Evolutionary conservation across 78 protist species (phyloP), one percentile per base, ranked within the genome.

Genomic region (Emiliania huxleyi): DNA sequence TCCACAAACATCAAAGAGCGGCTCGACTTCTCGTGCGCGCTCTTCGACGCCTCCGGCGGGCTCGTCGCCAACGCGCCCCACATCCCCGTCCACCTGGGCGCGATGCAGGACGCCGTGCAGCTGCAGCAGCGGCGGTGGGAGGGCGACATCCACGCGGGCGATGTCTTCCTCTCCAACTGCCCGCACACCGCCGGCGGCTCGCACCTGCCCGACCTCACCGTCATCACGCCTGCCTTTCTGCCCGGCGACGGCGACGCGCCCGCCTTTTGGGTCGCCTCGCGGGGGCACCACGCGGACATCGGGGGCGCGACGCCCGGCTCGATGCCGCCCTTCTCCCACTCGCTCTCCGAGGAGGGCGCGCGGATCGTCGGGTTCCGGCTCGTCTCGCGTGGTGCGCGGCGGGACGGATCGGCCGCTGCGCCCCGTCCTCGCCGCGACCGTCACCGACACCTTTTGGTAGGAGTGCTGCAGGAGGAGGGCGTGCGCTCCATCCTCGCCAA

Each of bases 211-310:
- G 99, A 98, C 91, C 92, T 98, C 95, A 98, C 99, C 0, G 99
- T 98, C 33, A 97, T 98, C 45, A 97, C 99, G 26, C 98, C 98
- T n/a, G 97, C 96, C 71, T 94, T 94, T 73, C 90, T 42, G 40
- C n/a, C n/a, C n/a, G 55, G n/a, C 90, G 81, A 12, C 69, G 40
- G 49, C 22, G 91, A 91, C 15, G 1, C 52, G 83, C 94, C 96
- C 15, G 97, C 96, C 44, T 98, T 98, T 83, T 98, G 93, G 44
- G 98, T 98, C 26, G 99, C 99, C 25, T 71, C 92, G 37, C 90
- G 99, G 2, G 99, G 99, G 26, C 99, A 98, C 93, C 99, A 98
- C 91, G 98, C 99, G 4, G 99, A 98, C 87, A 97, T 98, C 73
- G 99, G 99, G 25, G 98, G 99, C 38, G 95, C 97, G 42, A 94